phyloP scores from a whole-genome alignment of 345 rosid genomes.

The Lepidium sativum region DNA sequence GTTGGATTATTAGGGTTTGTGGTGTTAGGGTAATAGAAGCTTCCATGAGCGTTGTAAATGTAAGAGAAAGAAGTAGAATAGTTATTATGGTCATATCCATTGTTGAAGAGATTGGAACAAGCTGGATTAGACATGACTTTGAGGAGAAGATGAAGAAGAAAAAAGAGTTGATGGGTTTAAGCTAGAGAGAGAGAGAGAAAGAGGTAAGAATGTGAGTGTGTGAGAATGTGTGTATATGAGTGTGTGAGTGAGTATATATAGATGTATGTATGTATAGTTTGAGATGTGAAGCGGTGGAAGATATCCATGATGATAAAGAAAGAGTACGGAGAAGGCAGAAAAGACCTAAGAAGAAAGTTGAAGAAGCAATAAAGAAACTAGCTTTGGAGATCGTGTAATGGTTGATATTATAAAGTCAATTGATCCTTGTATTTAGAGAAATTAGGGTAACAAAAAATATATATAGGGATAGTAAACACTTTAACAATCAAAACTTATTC shows the following conservation, averaged over 20 bases:
- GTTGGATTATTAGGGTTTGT: not conserved
- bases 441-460: too few relatives aligned
- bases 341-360: conserved; percentile 16
- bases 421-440: too few relatives aligned
- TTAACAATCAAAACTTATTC: not conserved
- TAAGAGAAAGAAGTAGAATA: conserved; percentile 1
- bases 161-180: conserved; percentile 11
- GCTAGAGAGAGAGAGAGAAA: conserved; percentile 3
- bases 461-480: not conserved
- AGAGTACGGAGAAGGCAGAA: conserved; percentile 14
- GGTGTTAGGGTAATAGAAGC: not conserved
- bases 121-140: not conserved
- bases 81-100: not conserved
- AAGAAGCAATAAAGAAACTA: conserved; percentile 21
- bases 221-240: conserved; percentile 2
- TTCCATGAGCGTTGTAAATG: conserved; percentile 2
- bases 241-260: conserved; percentile 23
- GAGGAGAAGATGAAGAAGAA: too few relatives aligned
- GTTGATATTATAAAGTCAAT: conserved; percentile 1
- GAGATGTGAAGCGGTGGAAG: conserved; percentile 39
- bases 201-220: conserved; percentile 4
- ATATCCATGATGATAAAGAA: not conserved
- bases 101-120: not conserved
- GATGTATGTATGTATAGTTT: conserved; percentile 21
- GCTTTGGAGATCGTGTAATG: conserved; percentile 36